Percentiles rank a stretch among this genome's conserved stretches.
These are phyloP conservation scores for Quercus bicolor DNA, from an alignment of 306 rosid genomes.

Conservation along the genomic window DNA sequence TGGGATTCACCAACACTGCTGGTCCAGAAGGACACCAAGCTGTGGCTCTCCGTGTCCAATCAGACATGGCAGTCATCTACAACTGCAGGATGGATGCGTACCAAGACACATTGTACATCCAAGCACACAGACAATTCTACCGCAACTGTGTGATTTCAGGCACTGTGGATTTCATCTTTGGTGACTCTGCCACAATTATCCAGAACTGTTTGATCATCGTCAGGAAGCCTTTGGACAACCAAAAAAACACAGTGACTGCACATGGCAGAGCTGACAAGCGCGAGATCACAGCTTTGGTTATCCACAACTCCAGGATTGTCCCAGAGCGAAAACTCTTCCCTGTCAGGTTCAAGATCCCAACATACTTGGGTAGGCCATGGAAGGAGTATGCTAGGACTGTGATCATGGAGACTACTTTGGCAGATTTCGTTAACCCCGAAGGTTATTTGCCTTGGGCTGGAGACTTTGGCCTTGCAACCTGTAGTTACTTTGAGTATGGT, in stretches of 20 bases:
- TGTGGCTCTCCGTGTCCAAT: slow-evolving; percentile 68
- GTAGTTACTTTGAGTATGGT: slow-evolving; percentile 56
- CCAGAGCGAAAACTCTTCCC: slow-evolving; percentile 41
- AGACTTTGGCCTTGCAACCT: slow-evolving; percentile 20
- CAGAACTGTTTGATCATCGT: slow-evolving; percentile 53
- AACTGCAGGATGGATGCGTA: slow-evolving; percentile 57
- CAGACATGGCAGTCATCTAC: slow-evolving; percentile 46
- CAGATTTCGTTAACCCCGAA: slow-evolving; percentile 42
- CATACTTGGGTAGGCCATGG: slow-evolving; percentile 72
- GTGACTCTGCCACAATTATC: slow-evolving; percentile 40
- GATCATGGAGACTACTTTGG: slow-evolving; percentile 50
- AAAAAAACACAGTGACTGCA: slow-evolving; percentile 50
- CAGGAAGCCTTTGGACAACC: slow-evolving; percentile 39
- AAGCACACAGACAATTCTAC: slow-evolving; percentile 60
- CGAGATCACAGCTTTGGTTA: slow-evolving; percentile 32
- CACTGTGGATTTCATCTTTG: slow-evolving; percentile 74
- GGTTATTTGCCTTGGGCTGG: slow-evolving; percentile 43
- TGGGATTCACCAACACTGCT: slow-evolving; percentile 64
- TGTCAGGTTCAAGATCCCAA: slow-evolving; percentile 19
- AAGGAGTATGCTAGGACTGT: slow-evolving; percentile 42
- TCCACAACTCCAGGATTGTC: slow-evolving; percentile 56
- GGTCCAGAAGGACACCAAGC: slow-evolving; percentile 70
- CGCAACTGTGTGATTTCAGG: slow-evolving; percentile 77
- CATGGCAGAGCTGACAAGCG: slow-evolving; percentile 26
- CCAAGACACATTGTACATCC: slow-evolving; percentile 69